phyloP scores from a whole-genome alignment of 345 rosid genomes.

The Raphanus sativus region DNA sequence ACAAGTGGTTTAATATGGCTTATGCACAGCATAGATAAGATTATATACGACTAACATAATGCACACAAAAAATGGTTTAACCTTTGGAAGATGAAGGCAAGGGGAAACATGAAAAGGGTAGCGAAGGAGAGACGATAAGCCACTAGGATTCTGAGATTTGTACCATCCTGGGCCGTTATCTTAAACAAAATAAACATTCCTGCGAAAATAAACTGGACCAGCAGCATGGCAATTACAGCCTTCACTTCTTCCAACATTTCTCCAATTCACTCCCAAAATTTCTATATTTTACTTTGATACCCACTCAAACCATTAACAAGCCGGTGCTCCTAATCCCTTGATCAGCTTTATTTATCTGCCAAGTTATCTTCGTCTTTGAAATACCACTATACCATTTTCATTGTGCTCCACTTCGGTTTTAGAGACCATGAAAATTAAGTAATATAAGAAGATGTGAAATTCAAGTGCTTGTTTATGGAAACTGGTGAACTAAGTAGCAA shows the following conservation, averaged over 20 bases:
- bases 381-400: background rate
- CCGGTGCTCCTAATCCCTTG: background rate
- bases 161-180: constrained; percentile 38
- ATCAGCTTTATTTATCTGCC: background rate
- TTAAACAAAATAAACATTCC: constrained; percentile 44
- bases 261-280: background rate
- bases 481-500: background rate
- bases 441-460: background rate
- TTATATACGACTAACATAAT: background rate
- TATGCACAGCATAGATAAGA: background rate
- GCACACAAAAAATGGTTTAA: background rate
- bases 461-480: background rate
- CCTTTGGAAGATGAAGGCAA: constrained; percentile 39
- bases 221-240: background rate
- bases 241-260: background rate
- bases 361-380: background rate
- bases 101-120: constrained; percentile 36
- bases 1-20: background rate
- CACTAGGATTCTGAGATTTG: constrained; percentile 36
- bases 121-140: constrained; percentile 47
- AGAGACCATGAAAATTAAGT: background rate
- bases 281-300: background rate
- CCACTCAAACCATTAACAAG: background rate
- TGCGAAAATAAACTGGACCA: constrained; percentile 17
- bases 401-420: background rate